These are phyloP conservation scores for Rhodotorula taiwanensis DNA, from an alignment of 768 basidiomycete genomes.

Conservation along the genomic window DNA sequence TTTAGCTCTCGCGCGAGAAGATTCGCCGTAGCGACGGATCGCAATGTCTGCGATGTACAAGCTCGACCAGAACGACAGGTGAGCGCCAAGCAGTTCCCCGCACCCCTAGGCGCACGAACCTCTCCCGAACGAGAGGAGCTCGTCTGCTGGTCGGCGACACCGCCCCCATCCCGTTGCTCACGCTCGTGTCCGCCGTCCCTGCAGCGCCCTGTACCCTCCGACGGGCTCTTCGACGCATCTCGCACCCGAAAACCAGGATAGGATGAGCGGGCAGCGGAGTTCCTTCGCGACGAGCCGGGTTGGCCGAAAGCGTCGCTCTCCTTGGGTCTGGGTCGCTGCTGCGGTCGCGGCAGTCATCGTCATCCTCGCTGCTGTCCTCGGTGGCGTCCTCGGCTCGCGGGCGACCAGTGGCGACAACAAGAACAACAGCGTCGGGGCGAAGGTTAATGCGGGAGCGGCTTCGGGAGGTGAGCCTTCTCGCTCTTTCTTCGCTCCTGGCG, in stretches of 20 bases:
- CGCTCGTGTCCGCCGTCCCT: too few species aligned
- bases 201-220: too few species aligned
- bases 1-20: too few species aligned
- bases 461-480: neutral
- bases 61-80: too few species aligned
- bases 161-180: too few species aligned
- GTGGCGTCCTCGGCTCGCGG: slow-evolving; percentile 33
- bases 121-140: too few species aligned
- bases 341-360: slow-evolving; percentile 13
- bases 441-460: neutral
- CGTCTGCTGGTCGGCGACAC: too few species aligned
- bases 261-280: neutral
- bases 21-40: too few species aligned
- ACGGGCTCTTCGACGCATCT: too few species aligned
- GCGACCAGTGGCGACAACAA: slow-evolving; percentile 19
- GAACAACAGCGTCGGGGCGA: slow-evolving; percentile 1
- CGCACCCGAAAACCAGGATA: neutral
- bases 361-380: slow-evolving; percentile 32
- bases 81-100: too few species aligned
- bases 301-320: neutral
- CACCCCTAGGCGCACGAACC: too few species aligned
- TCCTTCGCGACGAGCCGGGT: slow-evolving; percentile 1
- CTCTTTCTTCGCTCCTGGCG: neutral
- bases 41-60: too few species aligned
- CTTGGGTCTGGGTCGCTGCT: slow-evolving; percentile 9